Evolutionary conservation across 2,329 filamentous ascomycete species (phyloP), one percentile per base, ranked within the genome.

Genomic region (Talaromyces pinophilus): DNA sequence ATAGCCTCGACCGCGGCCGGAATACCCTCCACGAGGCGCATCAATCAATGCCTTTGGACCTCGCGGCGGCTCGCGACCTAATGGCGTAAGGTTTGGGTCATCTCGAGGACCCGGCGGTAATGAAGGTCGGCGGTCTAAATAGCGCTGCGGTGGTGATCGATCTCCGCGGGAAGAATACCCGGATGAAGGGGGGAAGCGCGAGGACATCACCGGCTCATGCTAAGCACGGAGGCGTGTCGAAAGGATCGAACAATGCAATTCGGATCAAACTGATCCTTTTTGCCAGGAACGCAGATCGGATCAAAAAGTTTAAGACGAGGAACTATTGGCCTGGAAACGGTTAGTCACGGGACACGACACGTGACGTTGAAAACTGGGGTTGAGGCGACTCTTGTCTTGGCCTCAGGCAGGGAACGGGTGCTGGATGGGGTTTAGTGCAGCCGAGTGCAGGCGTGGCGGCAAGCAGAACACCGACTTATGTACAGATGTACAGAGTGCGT

Each of bases 41-140:
- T 94, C 91, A 67, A 90, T 85, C 66, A 93, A 81, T 3, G 91
- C 92, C 77, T 93, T 92, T 11, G 93, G 92, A 0, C 91, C 93
- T 65, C 92, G 86, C 2, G 93, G 93, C 1, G 91, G 89, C 69
- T 96, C 92, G 70, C 90, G 85, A 13, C 85, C 83, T 76, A 75
- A 84, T 69, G 71, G 84, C 75, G 71, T 88, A 70, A 88, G 83
- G 71, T 84, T 85, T 1, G 84, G 78, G 70, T 85, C 85, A 68
- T 91, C 91, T 62, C 79, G 78, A 40, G 85, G 83, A 65, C 83
- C 82, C 72, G 86, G 88, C 1, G 84, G 88, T 1, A 84, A 86
- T n/a, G 88, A 88, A 61, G 89, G 87, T 65, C 92, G 87, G 68
- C 90, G 86, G 75, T 93, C 91, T 69, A 84, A 83, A 72, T 92